Conservation (phyloP, 208 protist species). For the Acanthamoeba quina region DNA sequence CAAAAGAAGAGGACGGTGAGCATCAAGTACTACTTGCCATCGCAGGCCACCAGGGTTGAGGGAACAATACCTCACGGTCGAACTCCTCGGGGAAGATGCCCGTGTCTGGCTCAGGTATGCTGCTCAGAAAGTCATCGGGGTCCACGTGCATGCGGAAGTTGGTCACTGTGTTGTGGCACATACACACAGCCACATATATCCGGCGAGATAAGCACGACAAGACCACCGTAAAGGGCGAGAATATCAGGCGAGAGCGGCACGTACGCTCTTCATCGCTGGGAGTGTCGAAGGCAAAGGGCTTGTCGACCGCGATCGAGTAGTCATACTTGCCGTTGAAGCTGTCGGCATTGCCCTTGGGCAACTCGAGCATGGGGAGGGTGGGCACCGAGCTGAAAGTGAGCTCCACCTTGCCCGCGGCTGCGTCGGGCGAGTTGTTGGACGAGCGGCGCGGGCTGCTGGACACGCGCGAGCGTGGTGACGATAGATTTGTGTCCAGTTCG, state of each 20-base stretch:
- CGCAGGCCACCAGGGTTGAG: neutral
- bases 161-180: neutral
- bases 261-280: constrained; percentile 24
- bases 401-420: neutral
- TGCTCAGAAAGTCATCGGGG: constrained; percentile 27
- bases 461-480: neutral
- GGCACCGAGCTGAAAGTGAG: constrained; percentile 48
- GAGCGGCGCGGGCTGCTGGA: neutral
- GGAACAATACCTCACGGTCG: neutral
- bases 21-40: neutral
- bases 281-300: constrained; percentile 21
- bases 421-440: neutral
- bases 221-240: neutral
- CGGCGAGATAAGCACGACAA: neutral
- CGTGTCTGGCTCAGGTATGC: constrained; percentile 22
- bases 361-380: constrained; percentile 45
- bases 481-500: neutral
- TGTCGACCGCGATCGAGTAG: constrained; percentile 24
- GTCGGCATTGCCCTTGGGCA: neutral
- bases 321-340: constrained; percentile 40
- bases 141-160: constrained; percentile 21
- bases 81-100: constrained; percentile 59
- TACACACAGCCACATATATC: neutral
- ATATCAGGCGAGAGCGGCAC: neutral
- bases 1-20: neutral